These are phyloP conservation scores for Cymbopogon flexuosus DNA, from an alignment of 202 grass and related monocot species.

Conservation along the genomic window DNA sequence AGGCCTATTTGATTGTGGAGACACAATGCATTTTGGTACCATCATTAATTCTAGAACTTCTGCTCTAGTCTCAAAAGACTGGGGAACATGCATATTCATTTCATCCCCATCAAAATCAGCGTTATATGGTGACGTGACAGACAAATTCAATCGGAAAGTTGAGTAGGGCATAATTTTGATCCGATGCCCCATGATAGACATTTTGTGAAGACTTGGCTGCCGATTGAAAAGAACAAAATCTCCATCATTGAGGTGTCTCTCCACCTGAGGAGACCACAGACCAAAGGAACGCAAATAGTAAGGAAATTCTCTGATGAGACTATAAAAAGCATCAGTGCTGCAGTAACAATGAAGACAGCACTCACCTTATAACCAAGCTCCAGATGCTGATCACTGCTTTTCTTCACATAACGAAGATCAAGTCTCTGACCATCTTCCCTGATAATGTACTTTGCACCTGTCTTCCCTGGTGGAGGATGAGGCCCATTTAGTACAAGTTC, in stretches of 20 bases:
- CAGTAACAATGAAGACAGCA: neutral
- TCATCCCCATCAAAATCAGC: slow-evolving; percentile 98
- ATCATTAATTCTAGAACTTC: slow-evolving; percentile 97
- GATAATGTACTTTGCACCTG: slow-evolving; percentile 57
- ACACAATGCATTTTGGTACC: slow-evolving; percentile 96
- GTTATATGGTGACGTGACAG: slow-evolving; percentile 97
- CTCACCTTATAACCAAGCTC: slow-evolving; percentile 88
- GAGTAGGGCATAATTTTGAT: slow-evolving; percentile 99
- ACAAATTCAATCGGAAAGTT: slow-evolving; percentile 84
- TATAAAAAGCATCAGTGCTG: neutral
- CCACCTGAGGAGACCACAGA: slow-evolving; percentile 49
- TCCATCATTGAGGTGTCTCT: slow-evolving; percentile 82
- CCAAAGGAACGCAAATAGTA: slow-evolving; percentile 2
- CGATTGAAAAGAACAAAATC: slow-evolving; percentile 95
- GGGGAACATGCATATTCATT: slow-evolving; percentile 99
- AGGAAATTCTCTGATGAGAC: neutral
- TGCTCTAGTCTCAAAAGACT: slow-evolving; percentile 89
- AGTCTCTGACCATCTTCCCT: slow-evolving; percentile 88
- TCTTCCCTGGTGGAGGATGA: slow-evolving; percentile 63
- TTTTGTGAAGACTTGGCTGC: slow-evolving; percentile 95
- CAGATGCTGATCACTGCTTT: slow-evolving; percentile 90
- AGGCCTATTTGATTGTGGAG: slow-evolving; percentile 84
- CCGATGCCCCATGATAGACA: slow-evolving; percentile 96
- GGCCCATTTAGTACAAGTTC: slow-evolving; percentile 73
- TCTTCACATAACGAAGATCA: slow-evolving; percentile 91